These are phyloP conservation scores for Aspergillus sojae DNA, from an alignment of 2,329 filamentous ascomycete genomes.

Conservation along the genomic window DNA sequence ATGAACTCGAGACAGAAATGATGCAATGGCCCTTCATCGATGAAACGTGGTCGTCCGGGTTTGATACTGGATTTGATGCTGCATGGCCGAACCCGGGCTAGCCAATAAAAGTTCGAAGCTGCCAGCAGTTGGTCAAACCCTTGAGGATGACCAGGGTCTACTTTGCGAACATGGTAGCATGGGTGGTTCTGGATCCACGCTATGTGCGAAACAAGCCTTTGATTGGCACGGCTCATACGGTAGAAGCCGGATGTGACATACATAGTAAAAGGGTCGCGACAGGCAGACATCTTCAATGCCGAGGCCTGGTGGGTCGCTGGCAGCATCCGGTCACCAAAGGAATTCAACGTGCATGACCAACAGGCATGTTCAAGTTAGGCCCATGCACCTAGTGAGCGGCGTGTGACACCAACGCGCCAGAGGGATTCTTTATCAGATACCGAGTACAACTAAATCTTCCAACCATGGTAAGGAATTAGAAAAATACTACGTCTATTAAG, in stretches of 20 bases:
- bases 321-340: not conserved
- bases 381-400: not conserved
- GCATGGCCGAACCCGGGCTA: conserved; percentile 27
- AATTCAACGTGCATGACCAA: not conserved
- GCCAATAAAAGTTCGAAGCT: not conserved
- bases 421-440: not conserved
- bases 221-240: not conserved
- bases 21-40: conserved; percentile 43
- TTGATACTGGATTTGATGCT: conserved; percentile 36
- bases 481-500: not conserved
- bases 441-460: not conserved
- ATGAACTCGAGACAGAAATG: conserved; percentile 39
- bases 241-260: not conserved
- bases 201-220: not conserved
- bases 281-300: not conserved
- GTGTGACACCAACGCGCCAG: not conserved
- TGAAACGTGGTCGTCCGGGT: conserved; percentile 38
- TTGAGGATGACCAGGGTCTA: not conserved
- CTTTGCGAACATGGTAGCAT: not conserved
- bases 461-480: not conserved
- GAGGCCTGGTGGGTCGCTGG: not conserved
- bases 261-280: not conserved
- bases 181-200: too few relatives aligned
- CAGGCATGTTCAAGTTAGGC: not conserved
- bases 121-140: fast-evolving